Conservation (phyloP, 192 early-diverging fungal species). For the Backusella luteola region DNA sequence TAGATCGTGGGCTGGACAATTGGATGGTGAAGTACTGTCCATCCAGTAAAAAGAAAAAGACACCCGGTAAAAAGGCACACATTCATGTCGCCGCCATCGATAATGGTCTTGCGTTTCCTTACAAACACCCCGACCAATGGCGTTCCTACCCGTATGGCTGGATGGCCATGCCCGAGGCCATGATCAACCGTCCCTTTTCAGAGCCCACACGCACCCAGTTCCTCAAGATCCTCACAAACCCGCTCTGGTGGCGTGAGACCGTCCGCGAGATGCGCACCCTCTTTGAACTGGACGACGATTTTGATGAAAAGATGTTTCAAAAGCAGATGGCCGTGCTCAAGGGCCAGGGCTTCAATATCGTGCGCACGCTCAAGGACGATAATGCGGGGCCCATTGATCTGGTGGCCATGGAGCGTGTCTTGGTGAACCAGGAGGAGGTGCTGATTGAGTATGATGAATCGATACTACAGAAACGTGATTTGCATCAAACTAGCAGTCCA, state of each 20-base stretch:
- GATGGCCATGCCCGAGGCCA: conserved; percentile 66
- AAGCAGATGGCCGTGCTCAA: conserved; percentile 81
- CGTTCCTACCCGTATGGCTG: conserved; percentile 92
- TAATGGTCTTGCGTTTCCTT: conserved; percentile 92
- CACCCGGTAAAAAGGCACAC: conserved; percentile 35
- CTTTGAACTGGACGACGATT: conserved; percentile 74
- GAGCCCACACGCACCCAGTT: conserved; percentile 64
- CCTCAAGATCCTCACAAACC: conserved; percentile 64
- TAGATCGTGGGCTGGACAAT: conserved; percentile 67
- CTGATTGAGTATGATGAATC: conserved; percentile 33
- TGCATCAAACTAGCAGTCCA: not conserved
- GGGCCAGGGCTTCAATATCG: conserved; percentile 86
- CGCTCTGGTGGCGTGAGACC: conserved; percentile 79
- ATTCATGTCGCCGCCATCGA: conserved; percentile 88
- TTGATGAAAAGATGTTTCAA: conserved; percentile 77
- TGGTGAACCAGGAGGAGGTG: conserved; percentile 54
- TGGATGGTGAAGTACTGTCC: conserved; percentile 85
- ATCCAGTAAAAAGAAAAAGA: not conserved
- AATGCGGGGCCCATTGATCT: conserved; percentile 56
- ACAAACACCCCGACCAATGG: conserved; percentile 88
- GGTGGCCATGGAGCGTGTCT: conserved; percentile 38
- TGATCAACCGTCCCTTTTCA: conserved; percentile 65
- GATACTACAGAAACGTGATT: conserved; percentile 1
- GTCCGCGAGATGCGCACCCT: conserved; percentile 62
- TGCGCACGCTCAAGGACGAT: conserved; percentile 60